A percentile compares a stretch with the other conserved stretches of the same genome.
Evolutionary conservation across 176 grass and related monocot genomes (phyloP).

Genomic region (Themeda triandra): DNA sequence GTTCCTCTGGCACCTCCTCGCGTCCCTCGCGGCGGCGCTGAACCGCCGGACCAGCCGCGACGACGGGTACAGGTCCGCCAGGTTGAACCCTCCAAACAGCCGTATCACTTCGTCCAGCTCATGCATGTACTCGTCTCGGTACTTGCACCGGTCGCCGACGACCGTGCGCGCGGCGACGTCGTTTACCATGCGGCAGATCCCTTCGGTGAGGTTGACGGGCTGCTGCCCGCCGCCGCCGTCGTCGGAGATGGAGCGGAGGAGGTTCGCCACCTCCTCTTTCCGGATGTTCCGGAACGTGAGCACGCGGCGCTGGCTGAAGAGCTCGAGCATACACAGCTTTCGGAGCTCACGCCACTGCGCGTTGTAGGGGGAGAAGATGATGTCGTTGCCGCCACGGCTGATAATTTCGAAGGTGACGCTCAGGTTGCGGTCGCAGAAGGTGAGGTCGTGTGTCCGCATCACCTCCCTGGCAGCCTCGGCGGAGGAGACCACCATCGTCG

Average conservation of each 20-base stretch:
- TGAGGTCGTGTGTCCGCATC: conserved; percentile 33
- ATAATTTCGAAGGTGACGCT: conserved; percentile 17
- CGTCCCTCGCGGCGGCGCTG: background rate
- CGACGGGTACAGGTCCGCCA: conserved; percentile 39
- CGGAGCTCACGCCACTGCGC: conserved; percentile 41
- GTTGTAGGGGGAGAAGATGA: conserved; percentile 41
- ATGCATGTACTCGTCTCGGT: conserved; percentile 20
- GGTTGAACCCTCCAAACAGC: conserved; percentile 14
- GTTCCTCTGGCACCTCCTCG: conserved; percentile 14
- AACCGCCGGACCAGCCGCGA: conserved; percentile 7
- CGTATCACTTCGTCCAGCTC: conserved; percentile 9
- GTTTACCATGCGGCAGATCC: background rate
- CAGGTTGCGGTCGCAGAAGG: conserved; percentile 25
- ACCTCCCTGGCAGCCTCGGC: conserved; percentile 38
- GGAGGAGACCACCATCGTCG: conserved; percentile 39
- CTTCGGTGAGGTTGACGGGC: conserved; percentile 23
- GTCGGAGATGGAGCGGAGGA: conserved; percentile 3
- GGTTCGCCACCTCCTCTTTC: conserved; percentile 26
- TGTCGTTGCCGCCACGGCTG: conserved; percentile 9
- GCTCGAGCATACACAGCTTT: conserved; percentile 29
- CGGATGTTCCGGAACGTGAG: conserved; percentile 17
- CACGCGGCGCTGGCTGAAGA: conserved; percentile 44
- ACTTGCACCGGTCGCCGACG: conserved; percentile 23
- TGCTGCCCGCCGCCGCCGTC: background rate
- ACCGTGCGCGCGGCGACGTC: conserved; percentile 14